Evolutionary conservation across 176 grass and related monocot genomes (phyloP), one percentile per base, ranked within the genome.

Genomic region (Alloteropsis semialata): DNA sequence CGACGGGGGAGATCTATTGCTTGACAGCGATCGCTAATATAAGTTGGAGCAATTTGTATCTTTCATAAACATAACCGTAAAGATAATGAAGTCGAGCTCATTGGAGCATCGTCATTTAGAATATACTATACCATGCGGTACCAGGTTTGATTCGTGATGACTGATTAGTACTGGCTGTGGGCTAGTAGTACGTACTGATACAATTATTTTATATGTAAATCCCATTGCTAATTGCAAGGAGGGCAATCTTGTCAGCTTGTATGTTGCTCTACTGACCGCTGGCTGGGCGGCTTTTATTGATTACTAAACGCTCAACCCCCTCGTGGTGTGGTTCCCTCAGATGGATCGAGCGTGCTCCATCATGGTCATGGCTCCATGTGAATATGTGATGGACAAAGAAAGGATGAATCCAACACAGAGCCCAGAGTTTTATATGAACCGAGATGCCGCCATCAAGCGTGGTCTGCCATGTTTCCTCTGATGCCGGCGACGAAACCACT

Each of bases 241-340:
- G 27, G 11, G 25, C 43, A 48, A 72, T 72, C 69, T 48, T 72
- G 69, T 48, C 69, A 48, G 41, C 43, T 11, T 72, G 68, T 38
- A n/a, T 66, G 64, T n/a, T 66, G 36, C 36, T 32, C 3, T 41
- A 24, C 43, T 18, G n/a, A 59, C 22, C n/a, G n/a, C n/a, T n/a
- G n/a, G n/a, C n/a, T n/a, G n/a, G n/a, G n/a, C n/a, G n/a, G n/a
- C n/a, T n/a, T 69, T 19, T 38, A 38, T 21, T 65, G 63, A 41
- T 29, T 16, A 3, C 30, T n/a, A 58, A 70, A 15, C 39, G 66
- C 0, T 67, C 36, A 43, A n/a, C n/a, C n/a, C n/a, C n/a, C n/a
- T n/a, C n/a, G n/a, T n/a, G n/a, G n/a, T n/a, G n/a, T 69, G 79
- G 30, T 21, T 70, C 68, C 8, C 12, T 87, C 43, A n/a, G 56